Percentiles rank a stretch among this genome's conserved stretches.
Conservation (phyloP, 768 basidiomycete species). For the Lactifluus piperatus region DNA sequence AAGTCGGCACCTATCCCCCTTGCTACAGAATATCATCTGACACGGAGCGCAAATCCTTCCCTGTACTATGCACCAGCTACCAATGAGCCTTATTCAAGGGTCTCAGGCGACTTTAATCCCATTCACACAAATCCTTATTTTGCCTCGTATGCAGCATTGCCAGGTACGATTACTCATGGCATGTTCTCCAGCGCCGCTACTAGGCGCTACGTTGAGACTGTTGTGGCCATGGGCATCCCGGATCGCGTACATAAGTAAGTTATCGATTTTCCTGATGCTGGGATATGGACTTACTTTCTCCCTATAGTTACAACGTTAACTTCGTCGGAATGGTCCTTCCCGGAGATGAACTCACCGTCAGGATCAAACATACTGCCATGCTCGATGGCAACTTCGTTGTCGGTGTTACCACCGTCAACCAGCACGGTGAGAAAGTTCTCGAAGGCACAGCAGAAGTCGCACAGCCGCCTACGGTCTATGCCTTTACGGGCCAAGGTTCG, state of each 20-base stretch:
- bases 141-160: conserved; percentile 84
- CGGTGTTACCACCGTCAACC: conserved; percentile 78
- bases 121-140: conserved; percentile 99
- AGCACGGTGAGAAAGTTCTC: conserved; percentile 61
- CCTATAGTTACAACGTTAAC: conserved; percentile 76
- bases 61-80: conserved; percentile 78
- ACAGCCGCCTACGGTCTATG: no score
- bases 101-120: conserved; percentile 98
- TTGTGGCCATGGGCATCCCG: conserved; percentile 88
- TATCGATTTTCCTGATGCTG: conserved; percentile 1
- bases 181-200: conserved; percentile 96
- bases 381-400: conserved; percentile 89
- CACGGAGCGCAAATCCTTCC: conserved; percentile 48
- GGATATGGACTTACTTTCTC: conserved; percentile 9
- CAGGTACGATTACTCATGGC: conserved; percentile 96
- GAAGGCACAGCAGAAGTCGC: no score
- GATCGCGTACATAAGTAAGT: conserved; percentile 83
- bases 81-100: conserved; percentile 91
- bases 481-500: no score
- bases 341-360: conserved; percentile 77
- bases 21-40: conserved; percentile 81
- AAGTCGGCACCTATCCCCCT: conserved; percentile 73
- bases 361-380: conserved; percentile 87
- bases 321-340: conserved; percentile 98
- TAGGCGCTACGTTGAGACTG: conserved; percentile 83